A percentile compares a stretch with the other conserved stretches of the same genome.
These are phyloP conservation scores for Graphilbum sp. DNA, from an alignment of 2,329 filamentous ascomycete species.

Conservation along the genomic window DNA sequence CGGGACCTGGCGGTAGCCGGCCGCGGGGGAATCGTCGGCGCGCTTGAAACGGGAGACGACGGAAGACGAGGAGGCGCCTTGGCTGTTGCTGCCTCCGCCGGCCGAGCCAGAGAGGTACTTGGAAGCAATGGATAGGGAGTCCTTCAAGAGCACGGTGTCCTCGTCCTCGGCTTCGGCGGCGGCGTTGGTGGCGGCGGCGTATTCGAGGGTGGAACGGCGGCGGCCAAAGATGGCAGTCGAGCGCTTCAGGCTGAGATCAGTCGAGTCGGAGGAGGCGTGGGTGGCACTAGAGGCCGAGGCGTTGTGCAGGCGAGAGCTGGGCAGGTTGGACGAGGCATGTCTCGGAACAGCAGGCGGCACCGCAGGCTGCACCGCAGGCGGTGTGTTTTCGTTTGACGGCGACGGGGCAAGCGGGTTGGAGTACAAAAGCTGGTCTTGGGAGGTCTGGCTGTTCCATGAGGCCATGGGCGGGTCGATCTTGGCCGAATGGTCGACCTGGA, in stretches of 20 bases:
- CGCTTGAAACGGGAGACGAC: slow-evolving; percentile 18
- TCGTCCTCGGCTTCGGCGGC: slow-evolving; percentile 32
- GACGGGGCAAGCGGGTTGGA: slow-evolving; percentile 18
- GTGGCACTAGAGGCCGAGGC: background rate
- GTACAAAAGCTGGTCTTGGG: slow-evolving; percentile 30
- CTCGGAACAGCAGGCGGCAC: too few relatives aligned
- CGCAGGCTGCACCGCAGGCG: too few relatives aligned
- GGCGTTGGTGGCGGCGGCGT: slow-evolving; percentile 23
- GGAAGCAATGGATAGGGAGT: slow-evolving; percentile 31
- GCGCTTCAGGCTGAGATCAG: slow-evolving; percentile 12
- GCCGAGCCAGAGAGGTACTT: slow-evolving; percentile 21
- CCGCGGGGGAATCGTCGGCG: slow-evolving; percentile 20
- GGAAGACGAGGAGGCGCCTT: background rate
- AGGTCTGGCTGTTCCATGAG: slow-evolving; percentile 35
- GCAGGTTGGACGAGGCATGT: slow-evolving; percentile 14
- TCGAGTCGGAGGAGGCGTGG: slow-evolving; percentile 19
- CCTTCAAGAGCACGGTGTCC: slow-evolving; percentile 34
- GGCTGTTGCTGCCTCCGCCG: too few relatives aligned
- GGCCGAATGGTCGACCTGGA: slow-evolving; percentile 28
- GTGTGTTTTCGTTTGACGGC: slow-evolving; percentile 19
- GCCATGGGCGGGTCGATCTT: slow-evolving; percentile 30
- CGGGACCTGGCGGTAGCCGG: slow-evolving; percentile 14
- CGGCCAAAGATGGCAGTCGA: slow-evolving; percentile 15
- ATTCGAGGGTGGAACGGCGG: slow-evolving; percentile 13
- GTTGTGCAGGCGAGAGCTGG: background rate